Evolutionary conservation across 106 monocot species (phyloP).

Genomic region (Posidonia australis): DNA sequence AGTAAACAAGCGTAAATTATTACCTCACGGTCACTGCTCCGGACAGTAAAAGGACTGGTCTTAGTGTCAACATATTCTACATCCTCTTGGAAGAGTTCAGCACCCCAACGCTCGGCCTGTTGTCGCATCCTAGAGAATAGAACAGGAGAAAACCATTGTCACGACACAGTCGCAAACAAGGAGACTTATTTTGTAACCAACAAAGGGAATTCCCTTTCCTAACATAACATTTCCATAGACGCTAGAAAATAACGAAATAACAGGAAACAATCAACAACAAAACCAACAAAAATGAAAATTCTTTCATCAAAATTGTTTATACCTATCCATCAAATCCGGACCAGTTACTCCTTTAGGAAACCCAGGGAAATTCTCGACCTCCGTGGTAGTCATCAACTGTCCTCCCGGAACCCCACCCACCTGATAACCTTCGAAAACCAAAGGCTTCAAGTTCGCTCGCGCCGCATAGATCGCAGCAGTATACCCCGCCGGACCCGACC

Average conservation of each 20-base stretch:
- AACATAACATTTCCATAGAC: too few relatives aligned
- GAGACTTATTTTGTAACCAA: not conserved
- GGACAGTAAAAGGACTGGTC: conserved; percentile 67
- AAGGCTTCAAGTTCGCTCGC: conserved; percentile 87
- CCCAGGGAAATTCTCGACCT: conserved; percentile 96
- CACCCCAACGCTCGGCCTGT: conserved; percentile 96
- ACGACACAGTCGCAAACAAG: not conserved
- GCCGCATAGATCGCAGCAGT: conserved; percentile 97
- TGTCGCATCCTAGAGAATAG: conserved; percentile 54
- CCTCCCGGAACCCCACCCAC: conserved; percentile 96
- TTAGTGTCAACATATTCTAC: conserved; percentile 81
- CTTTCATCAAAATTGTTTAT: too few relatives aligned
- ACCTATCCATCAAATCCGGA: conserved; percentile 99
- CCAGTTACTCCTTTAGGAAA: conserved; percentile 94
- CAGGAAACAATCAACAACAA: too few relatives aligned
- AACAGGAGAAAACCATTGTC: conserved; percentile 6
- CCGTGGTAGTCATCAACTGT: conserved; percentile 95
- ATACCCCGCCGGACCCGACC: conserved; percentile 95
- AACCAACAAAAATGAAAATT: too few relatives aligned
- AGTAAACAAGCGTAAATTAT: not conserved
- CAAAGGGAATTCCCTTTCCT: too few relatives aligned
- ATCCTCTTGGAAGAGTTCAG: conserved; percentile 93
- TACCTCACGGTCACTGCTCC: conserved; percentile 93
- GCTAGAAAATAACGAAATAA: not conserved
- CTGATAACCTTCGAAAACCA: conserved; percentile 96